Conservation (phyloP, 208 protist genomes). For the Trypanosoma rangeli region DNA sequence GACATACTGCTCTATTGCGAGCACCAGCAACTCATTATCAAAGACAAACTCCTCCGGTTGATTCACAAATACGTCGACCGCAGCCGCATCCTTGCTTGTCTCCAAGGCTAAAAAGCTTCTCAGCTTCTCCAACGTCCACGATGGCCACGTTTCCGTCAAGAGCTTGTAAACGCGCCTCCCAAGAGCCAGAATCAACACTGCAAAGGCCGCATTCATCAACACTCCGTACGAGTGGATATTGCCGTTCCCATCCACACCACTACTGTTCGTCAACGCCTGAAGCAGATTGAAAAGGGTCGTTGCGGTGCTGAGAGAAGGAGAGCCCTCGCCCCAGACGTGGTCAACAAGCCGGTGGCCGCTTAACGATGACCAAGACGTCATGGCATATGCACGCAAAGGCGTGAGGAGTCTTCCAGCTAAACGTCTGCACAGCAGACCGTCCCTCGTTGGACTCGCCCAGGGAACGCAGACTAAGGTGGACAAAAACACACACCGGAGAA, state of each 20-base stretch:
- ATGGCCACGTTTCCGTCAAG: conserved; percentile 49
- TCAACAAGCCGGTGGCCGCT: not conserved
- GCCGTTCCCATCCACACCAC: not conserved
- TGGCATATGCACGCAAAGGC: not conserved
- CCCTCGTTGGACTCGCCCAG: no score
- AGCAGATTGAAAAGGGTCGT: conserved; percentile 25
- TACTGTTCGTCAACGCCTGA: conserved; percentile 4
- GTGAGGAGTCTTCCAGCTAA: not conserved
- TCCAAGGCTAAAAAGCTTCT: not conserved
- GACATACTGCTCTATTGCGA: conserved; percentile 25
- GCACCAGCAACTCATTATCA: conserved; percentile 30
- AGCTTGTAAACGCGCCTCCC: conserved; percentile 32
- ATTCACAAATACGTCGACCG: conserved; percentile 19
- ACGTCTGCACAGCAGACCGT: no score
- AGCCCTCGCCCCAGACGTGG: not conserved
- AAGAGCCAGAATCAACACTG: conserved; percentile 10
- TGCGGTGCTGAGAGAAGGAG: not conserved
- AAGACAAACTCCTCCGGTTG: conserved; percentile 32
- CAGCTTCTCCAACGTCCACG: not conserved
- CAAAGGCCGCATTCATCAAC: conserved; percentile 14
- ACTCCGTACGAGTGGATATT: not conserved
- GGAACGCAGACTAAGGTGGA: no score
- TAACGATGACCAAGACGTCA: not conserved
- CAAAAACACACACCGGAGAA: no score
- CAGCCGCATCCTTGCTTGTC: conserved; percentile 2